Percentiles rank a stretch among this genome's conserved stretches.
These are phyloP conservation scores for Gypsophila paniculata DNA, from an alignment of 179 eudicot species.

Conservation along the genomic window DNA sequence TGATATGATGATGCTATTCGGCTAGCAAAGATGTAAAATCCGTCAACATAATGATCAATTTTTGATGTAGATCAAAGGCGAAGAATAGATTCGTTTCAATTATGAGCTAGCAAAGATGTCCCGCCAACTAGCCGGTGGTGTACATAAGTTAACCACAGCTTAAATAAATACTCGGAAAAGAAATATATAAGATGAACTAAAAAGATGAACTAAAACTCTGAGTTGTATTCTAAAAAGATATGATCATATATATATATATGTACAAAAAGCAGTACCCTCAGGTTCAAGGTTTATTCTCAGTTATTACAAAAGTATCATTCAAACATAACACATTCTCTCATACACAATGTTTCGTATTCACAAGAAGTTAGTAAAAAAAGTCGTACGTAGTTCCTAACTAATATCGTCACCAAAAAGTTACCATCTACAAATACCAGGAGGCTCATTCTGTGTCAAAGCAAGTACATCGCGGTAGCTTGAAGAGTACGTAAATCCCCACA, in stretches of 20 bases:
- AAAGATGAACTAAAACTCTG: background rate
- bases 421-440: conserved; percentile 82
- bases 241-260: conserved; percentile 8
- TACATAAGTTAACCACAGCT: background rate
- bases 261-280: conserved; percentile 16
- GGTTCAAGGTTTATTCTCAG: conserved; percentile 4
- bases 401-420: conserved; percentile 20
- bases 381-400: conserved; percentile 12
- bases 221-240: background rate
- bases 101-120: too few relatives aligned
- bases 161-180: background rate
- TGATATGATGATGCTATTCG: too few relatives aligned
- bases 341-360: conserved; percentile 20
- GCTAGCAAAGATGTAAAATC: too few relatives aligned
- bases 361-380: conserved; percentile 17
- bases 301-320: background rate
- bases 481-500: conserved; percentile 91
- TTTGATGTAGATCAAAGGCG: too few relatives aligned
- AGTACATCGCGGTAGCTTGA: conserved; percentile 75
- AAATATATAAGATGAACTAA: background rate
- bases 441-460: conserved; percentile 58
- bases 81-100: too few relatives aligned
- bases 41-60: too few relatives aligned
- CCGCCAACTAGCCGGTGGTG: too few relatives aligned
- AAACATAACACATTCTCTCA: background rate